These are phyloP conservation scores for Xanthoconium stramineum DNA, from an alignment of 768 basidiomycete genomes.

Conservation along the genomic window DNA sequence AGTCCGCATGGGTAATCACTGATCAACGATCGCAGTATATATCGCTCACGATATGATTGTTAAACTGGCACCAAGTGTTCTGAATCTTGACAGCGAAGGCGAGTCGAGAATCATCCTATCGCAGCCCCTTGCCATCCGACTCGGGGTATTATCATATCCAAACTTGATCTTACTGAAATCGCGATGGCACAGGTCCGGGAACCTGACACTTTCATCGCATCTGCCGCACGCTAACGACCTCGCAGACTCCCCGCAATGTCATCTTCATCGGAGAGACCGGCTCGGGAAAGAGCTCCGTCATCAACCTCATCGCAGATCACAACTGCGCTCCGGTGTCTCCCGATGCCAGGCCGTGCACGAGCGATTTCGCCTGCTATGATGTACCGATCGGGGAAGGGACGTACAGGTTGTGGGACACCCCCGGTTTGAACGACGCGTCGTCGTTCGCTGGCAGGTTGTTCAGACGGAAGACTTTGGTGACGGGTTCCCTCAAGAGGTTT, in stretches of 20 bases:
- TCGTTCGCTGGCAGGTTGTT: slow-evolving; percentile 1
- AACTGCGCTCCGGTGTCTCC: slow-evolving; percentile 26
- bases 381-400: slow-evolving; percentile 14
- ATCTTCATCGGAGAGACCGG: slow-evolving; percentile 37
- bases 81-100: too few relatives aligned
- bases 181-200: slow-evolving; percentile 8
- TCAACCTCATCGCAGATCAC: slow-evolving; percentile 37
- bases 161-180: background rate
- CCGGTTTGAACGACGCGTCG: slow-evolving; percentile 22
- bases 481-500: slow-evolving; percentile 25
- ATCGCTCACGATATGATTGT: too few relatives aligned
- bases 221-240: background rate
- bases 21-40: too few relatives aligned
- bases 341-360: slow-evolving; percentile 32
- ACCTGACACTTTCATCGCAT: background rate
- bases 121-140: background rate
- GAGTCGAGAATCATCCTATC: too few relatives aligned
- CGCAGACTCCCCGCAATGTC: slow-evolving; percentile 26
- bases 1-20: background rate
- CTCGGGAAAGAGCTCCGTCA: slow-evolving; percentile 39
- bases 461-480: background rate
- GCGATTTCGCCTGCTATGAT: slow-evolving; percentile 20
- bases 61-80: too few relatives aligned
- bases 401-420: slow-evolving; percentile 33
- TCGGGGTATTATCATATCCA: background rate